Base-by-base conservation (phyloP, 805 yeast genomes). In the Nakazawaea peltata region DNA sequence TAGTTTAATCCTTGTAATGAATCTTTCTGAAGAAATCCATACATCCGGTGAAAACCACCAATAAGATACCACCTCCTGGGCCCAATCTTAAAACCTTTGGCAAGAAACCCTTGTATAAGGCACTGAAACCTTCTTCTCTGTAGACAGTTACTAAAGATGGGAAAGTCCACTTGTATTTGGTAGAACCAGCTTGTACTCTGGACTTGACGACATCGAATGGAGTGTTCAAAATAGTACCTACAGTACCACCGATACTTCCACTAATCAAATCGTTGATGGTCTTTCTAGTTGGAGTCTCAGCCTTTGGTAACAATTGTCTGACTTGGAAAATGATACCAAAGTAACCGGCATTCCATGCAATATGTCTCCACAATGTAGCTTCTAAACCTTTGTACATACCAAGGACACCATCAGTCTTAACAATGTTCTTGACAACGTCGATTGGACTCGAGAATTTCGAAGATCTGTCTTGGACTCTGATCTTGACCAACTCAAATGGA, bases 201-300 rank as follows among this genome's bases (percentile, higher is more conserved):
- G 95, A 84, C 67, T 92, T 92, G 49, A 92, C 97, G 35, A 92
- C 95, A 59, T 92, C 99, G 49, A 90, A 87, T 32, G 99, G 98
- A 22, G 97, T 92, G 67, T 88, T 92, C 50, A 90, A 62, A 42
- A 84, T 53, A n/a, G 97, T 90, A 65, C 98, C 98, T 43, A 84
- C 74, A 32, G 95, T 85, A 59, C 99, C 99, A 65, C 98, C 99
- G 54, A 90, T 74, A 22, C 92, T 69, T 63, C 99, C 99, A 43
- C 95, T 85, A 40, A 86, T 65, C 59, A 92, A 69, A 57, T 92
- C 97, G 54, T 87, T 84, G 41, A 78, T 59, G 32, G 94, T 85
- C 65, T 86, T 78, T 53, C 82, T 82, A 29, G 81, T 62, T 24
- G 80, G 64, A 39, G 67, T 71, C 42, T 74, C 70, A 29, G 95